A percentile compares a stretch with the other conserved stretches of the same genome.
Evolutionary conservation across 176 grass and related monocot genomes (phyloP).

Genomic region (Paspalum vaginatum): DNA sequence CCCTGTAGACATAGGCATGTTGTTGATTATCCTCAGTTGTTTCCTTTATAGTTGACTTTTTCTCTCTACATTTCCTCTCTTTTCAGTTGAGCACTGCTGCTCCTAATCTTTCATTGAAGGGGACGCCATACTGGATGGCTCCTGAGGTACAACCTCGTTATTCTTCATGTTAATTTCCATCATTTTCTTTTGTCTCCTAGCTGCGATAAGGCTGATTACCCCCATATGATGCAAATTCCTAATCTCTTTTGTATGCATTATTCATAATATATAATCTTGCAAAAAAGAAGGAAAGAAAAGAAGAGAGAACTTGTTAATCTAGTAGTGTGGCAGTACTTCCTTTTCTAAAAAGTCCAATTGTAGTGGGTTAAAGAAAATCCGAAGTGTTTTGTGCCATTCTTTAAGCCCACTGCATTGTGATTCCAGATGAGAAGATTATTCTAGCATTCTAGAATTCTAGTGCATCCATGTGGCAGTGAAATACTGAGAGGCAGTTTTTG

Average conservation of each 20-base stretch:
- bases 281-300: slow-evolving; percentile 10
- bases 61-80: slow-evolving; percentile 33
- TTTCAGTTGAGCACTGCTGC: slow-evolving; percentile 78
- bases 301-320: neutral
- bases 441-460: neutral
- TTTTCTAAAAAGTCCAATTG: too few species aligned
- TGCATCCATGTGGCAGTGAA: slow-evolving; percentile 11
- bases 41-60: slow-evolving; percentile 22
- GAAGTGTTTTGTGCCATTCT: too few species aligned
- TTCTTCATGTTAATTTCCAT: slow-evolving; percentile 18
- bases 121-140: slow-evolving; percentile 99
- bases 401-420: neutral
- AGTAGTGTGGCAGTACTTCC: neutral
- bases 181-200: neutral
- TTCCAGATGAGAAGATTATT: neutral
- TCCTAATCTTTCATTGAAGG: slow-evolving; percentile 87
- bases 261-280: neutral
- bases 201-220: slow-evolving; percentile 18
- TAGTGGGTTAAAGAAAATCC: too few species aligned
- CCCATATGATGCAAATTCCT: slow-evolving; percentile 18
- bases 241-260: neutral
- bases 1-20: neutral
- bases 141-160: slow-evolving; percentile 68
- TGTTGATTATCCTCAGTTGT: slow-evolving; percentile 19
- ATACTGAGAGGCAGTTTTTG: neutral